These are phyloP conservation scores for Apostasia ramifera DNA, from an alignment of 106 monocot genomes.

Conservation along the genomic window DNA sequence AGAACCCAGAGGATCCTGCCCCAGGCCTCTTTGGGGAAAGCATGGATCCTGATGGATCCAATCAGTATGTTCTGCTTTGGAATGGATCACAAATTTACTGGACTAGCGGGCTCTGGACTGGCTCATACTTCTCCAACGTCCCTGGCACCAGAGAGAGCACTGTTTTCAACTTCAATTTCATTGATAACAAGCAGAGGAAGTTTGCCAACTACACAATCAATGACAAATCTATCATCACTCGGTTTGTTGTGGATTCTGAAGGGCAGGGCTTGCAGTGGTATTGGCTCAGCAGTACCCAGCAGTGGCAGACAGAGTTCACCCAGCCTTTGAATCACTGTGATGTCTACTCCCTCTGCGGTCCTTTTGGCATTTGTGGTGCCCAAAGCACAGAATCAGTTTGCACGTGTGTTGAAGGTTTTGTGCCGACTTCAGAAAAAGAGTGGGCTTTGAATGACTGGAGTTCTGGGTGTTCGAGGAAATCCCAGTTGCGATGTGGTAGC, in stretches of 20 bases:
- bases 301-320: slow-evolving; percentile 23
- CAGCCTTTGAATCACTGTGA: slow-evolving; percentile 15
- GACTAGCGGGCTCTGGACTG: slow-evolving; percentile 42
- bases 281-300: slow-evolving; percentile 4
- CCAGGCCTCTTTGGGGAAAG: slow-evolving; percentile 27
- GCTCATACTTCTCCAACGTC: slow-evolving; percentile 19
- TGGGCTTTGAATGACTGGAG: slow-evolving; percentile 25
- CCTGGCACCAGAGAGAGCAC: slow-evolving; percentile 17
- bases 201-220: slow-evolving; percentile 10
- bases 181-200: slow-evolving; percentile 8
- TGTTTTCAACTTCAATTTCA: slow-evolving; percentile 12
- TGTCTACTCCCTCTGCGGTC: slow-evolving; percentile 23
- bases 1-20: slow-evolving; percentile 31
- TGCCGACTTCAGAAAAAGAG: slow-evolving; percentile 9
- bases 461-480: slow-evolving; percentile 23
- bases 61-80: slow-evolving; percentile 34
- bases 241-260: slow-evolving; percentile 13
- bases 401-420: slow-evolving; percentile 10
- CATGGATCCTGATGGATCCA: slow-evolving; percentile 34
- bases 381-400: slow-evolving; percentile 4
- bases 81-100: slow-evolving; percentile 32
- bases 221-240: slow-evolving; percentile 2
- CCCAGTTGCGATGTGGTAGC: slow-evolving; percentile 11
- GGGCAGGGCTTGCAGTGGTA: slow-evolving; percentile 13
- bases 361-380: slow-evolving; percentile 17